phyloP scores from a whole-genome alignment of 352 stramenopile genomes.

The Phytophthora foliorum region DNA sequence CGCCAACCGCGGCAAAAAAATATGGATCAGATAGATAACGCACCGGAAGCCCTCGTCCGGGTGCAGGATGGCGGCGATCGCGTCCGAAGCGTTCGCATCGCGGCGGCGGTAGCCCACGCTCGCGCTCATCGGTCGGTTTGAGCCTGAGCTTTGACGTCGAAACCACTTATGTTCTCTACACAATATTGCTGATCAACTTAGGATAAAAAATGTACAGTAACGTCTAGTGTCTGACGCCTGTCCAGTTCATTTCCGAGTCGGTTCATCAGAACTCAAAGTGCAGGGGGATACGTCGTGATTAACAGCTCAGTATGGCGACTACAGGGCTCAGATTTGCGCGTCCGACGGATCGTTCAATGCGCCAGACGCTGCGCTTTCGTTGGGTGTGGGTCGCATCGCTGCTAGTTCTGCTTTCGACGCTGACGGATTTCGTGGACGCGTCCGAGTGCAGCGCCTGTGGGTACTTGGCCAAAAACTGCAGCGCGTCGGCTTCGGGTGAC shows the following conservation, averaged over 20 bases:
- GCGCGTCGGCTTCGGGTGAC: conserved; percentile 12
- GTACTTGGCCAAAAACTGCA: conserved; percentile 80
- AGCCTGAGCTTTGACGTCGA: conserved; percentile 4
- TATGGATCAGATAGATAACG: not conserved
- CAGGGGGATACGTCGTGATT: conserved; percentile 34
- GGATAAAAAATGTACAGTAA: not conserved
- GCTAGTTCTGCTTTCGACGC: conserved; percentile 29
- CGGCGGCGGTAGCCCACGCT: conserved; percentile 57
- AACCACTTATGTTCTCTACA: conserved; percentile 16
- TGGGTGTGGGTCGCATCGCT: conserved; percentile 20
- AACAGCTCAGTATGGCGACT: conserved; percentile 22
- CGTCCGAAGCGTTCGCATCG: conserved; percentile 77
- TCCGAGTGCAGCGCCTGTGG: conserved; percentile 65
- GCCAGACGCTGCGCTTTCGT: conserved; percentile 22
- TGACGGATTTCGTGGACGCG: conserved; percentile 22
- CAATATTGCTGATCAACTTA: not conserved
- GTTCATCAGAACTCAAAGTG: conserved; percentile 30
- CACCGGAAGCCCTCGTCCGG: conserved; percentile 71
- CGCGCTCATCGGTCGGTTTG: conserved; percentile 46
- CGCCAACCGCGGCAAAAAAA: not conserved
- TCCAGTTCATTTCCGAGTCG: conserved; percentile 23
- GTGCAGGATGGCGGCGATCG: conserved; percentile 70
- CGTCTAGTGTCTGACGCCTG: conserved; percentile 24
- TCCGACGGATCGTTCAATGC: conserved; percentile 11
- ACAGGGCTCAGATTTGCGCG: conserved; percentile 7